These are phyloP conservation scores for Xylaria intraflava DNA, from an alignment of 495 filamentous ascomycete genomes.

Conservation along the genomic window DNA sequence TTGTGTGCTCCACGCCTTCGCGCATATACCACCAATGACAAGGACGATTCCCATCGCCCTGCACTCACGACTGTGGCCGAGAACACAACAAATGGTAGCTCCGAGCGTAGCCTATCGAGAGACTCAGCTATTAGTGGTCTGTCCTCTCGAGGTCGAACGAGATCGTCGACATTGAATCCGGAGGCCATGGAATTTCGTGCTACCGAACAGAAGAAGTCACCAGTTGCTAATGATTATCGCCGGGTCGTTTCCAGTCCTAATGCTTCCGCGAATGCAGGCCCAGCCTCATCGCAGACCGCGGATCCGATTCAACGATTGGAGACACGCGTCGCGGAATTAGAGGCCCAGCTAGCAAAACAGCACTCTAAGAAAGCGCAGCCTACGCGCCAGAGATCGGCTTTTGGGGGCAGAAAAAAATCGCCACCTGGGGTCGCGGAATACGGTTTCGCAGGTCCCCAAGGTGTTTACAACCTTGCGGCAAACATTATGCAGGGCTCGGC, in stretches of 20 bases:
- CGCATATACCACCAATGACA: neutral
- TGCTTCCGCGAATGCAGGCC: neutral
- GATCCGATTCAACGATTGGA: constrained; percentile 5
- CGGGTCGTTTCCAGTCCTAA: neutral
- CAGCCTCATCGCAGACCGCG: neutral
- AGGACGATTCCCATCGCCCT: neutral
- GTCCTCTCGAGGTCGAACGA: neutral
- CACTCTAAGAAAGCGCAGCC: neutral
- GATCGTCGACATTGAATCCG: constrained; percentile 16
- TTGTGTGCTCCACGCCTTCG: constrained; percentile 7
- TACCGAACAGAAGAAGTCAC: neutral
- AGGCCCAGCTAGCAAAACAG: constrained; percentile 5
- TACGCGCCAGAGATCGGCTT: neutral
- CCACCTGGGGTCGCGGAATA: neutral
- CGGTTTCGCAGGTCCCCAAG: neutral
- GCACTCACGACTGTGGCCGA: neutral
- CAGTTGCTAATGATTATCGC: neutral
- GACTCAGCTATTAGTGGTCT: constrained; percentile 14
- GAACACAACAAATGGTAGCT: neutral
- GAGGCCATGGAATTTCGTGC: constrained; percentile 17
- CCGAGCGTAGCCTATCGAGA: constrained; percentile 2
- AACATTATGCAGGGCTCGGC: neutral
- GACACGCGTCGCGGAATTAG: constrained; percentile 9
- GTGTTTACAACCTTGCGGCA: neutral
- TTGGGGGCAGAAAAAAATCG: neutral